Base-by-base conservation (phyloP, 768 basidiomycete genomes). In the Trichaptum fuscoviolaceum region DNA sequence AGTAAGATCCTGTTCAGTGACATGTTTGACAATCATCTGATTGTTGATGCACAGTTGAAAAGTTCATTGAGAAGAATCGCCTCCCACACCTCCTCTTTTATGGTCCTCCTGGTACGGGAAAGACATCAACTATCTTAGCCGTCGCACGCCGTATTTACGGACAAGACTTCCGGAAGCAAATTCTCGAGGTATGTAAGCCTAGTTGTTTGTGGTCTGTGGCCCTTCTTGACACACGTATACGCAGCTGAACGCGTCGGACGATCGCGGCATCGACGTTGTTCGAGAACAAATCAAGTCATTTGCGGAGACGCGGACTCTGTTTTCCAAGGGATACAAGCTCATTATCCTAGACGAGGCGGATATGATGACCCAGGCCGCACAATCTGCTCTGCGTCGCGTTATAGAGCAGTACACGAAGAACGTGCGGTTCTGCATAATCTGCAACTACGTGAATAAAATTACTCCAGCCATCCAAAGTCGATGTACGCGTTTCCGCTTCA, bases 381-480 rank as follows among this genome's bases (percentile, higher is more conserved):
- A 99, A 74, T 93, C 96, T 2, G 97, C 97, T 26, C 85, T 99
- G 34, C 91, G 97, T 30, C 91, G 97, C 72, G 91, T 99, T 36
- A 98, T 99, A 70, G 97, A 99, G 77, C 96, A 97, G 70, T 99
- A 97, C 77, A 99, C 97, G 23, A 94, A 91, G 78, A 99, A 99
- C 73, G 97, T 98, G 70, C 89, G 97, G 52, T 99, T 99, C 77
- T 99, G 97, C 79, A 99, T 99, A 73, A 96, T 99, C 67, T 99
- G 97, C 84, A 99, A 99, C 78, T 99, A 99, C 72, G 97, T 99
- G 76, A 99, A 99, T 85, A 99, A 98, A 77, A 99, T 99, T 73
- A 88, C 91, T 0, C 97, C 97, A 1, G 97, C 97, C 35, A 97
- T 99, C 63, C 97, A 99, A 78, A 97, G 95, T 77, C 91, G 97